These are phyloP conservation scores for Penicillium sclerotiorum DNA, from an alignment of 2,329 filamentous ascomycete genomes.

Conservation along the genomic window DNA sequence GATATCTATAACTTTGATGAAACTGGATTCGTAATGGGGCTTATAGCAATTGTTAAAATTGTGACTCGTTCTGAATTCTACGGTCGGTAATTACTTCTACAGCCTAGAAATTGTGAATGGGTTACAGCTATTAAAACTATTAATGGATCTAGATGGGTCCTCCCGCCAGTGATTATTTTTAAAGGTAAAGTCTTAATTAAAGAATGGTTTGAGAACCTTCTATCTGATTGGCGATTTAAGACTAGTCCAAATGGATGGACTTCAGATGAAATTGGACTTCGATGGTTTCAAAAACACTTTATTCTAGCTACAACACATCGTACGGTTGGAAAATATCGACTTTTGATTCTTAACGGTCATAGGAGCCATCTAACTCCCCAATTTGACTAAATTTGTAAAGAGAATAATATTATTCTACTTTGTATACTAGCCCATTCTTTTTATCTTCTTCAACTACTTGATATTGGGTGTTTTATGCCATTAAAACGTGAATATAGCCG, in stretches of 20 bases:
- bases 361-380: conserved; percentile 3
- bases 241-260: neutral
- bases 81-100: no score
- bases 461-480: conserved; percentile 10
- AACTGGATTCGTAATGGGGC: conserved; percentile 1
- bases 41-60: conserved; percentile 1
- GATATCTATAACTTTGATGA: no score
- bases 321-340: no score
- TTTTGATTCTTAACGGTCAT: conserved; percentile 4
- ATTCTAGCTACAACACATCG: neutral
- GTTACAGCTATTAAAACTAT: no score
- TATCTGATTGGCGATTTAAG: no score
- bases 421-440: conserved; percentile 6
- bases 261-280: neutral
- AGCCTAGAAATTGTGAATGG: no score
- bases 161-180: no score
- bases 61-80: neutral
- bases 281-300: no score
- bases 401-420: conserved; percentile 8
- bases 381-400: conserved; percentile 3
- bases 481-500: conserved; percentile 4
- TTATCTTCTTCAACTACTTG: conserved; percentile 4
- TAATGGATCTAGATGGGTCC: no score
- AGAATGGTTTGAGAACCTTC: neutral
- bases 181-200: neutral